These are phyloP conservation scores for Termitomyces sp. DNA, from an alignment of 768 basidiomycete genomes.

Conservation along the genomic window DNA sequence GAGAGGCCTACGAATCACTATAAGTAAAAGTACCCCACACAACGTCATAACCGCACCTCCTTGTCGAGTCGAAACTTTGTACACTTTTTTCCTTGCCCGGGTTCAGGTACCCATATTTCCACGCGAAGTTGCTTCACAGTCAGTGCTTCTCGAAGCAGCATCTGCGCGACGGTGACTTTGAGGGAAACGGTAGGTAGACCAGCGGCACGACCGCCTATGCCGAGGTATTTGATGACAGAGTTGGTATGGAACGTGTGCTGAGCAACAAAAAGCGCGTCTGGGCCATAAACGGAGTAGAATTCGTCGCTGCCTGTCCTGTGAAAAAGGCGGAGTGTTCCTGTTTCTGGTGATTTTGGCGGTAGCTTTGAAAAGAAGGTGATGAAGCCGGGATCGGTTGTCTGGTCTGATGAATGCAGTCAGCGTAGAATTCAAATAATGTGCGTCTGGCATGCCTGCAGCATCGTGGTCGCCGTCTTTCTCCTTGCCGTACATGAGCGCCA, in stretches of 20 bases:
- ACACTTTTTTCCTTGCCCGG: constrained; percentile 72
- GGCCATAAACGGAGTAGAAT: constrained; percentile 87
- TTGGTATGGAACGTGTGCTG: constrained; percentile 82
- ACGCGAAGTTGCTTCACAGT: constrained; percentile 88
- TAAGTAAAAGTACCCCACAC: not conserved
- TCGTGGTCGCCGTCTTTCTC: constrained; percentile 50
- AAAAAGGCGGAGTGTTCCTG: constrained; percentile 87
- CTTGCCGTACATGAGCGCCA: constrained; percentile 66
- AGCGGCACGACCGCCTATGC: constrained; percentile 53
- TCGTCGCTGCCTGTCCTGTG: constrained; percentile 59
- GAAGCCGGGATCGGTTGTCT: constrained; percentile 76
- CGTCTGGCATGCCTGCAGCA: constrained; percentile 12
- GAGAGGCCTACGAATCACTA: constrained; percentile 37
- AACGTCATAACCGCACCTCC: constrained; percentile 47
- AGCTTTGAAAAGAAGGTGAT: constrained; percentile 65
- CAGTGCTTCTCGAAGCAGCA: constrained; percentile 83
- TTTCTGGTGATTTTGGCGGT: constrained; percentile 65
- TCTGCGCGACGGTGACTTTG: constrained; percentile 72
- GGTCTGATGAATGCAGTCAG: constrained; percentile 37
- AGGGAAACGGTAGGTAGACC: constrained; percentile 79
- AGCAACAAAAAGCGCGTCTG: constrained; percentile 88
- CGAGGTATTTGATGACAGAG: constrained; percentile 91
- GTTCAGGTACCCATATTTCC: constrained; percentile 84
- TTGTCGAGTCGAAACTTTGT: constrained; percentile 78
- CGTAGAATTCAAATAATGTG: not conserved